Conservation (phyloP, 257 asterid species). For the Salvia rosmarinus region DNA sequence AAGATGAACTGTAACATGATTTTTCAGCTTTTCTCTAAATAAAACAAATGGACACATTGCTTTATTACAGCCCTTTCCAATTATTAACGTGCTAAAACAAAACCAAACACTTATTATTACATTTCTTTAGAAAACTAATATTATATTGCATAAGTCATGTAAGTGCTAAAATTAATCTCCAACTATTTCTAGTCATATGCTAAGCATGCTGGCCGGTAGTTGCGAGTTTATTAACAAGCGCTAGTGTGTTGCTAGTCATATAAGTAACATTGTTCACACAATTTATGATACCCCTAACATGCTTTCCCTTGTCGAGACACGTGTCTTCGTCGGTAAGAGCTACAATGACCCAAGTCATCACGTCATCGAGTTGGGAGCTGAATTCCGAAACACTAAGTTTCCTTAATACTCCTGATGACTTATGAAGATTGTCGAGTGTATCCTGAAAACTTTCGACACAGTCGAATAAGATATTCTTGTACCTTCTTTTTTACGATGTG, state of each 20-base stretch:
- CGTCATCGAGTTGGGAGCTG: slow-evolving; percentile 56
- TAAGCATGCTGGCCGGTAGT: slow-evolving; percentile 50
- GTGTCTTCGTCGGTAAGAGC: slow-evolving; percentile 76
- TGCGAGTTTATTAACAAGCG: slow-evolving; percentile 66
- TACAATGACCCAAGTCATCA: slow-evolving; percentile 71
- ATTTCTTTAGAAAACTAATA: not conserved
- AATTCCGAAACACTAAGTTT: slow-evolving; percentile 44
- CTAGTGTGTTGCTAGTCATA: slow-evolving; percentile 74
- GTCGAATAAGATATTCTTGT: slow-evolving; percentile 46
- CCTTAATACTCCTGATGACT: slow-evolving; percentile 56
- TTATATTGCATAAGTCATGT: not conserved
- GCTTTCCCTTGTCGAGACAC: slow-evolving; percentile 52
- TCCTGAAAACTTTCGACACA: slow-evolving; percentile 61
- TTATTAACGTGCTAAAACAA: not conserved
- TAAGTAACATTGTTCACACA: slow-evolving; percentile 47
- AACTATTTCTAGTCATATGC: not conserved
- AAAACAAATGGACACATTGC: no score
- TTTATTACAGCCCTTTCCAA: no score
- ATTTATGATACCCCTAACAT: slow-evolving; percentile 32
- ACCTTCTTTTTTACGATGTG: slow-evolving; percentile 34
- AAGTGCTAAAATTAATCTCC: not conserved
- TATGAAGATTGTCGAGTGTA: slow-evolving; percentile 61
- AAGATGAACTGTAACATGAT: no score
- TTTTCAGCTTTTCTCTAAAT: no score
- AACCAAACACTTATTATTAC: not conserved